phyloP scores from a whole-genome alignment of 768 basidiomycete genomes.

The Termitomyces sp. region DNA sequence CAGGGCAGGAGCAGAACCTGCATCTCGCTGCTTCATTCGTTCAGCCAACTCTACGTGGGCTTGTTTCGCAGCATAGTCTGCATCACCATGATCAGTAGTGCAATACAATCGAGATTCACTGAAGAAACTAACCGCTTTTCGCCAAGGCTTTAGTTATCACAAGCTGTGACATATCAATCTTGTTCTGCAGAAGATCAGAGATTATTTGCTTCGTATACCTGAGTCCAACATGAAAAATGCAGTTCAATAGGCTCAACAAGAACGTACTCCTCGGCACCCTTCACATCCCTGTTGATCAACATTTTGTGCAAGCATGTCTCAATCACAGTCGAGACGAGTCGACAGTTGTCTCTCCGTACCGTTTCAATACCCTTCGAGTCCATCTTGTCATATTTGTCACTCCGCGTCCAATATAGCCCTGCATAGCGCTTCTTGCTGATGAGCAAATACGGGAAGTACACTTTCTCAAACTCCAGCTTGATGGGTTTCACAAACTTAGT shows the following conservation, averaged over 20 bases:
- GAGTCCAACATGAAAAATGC: conserved; percentile 5
- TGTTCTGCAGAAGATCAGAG: conserved; percentile 91
- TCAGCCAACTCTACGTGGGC: conserved; percentile 95
- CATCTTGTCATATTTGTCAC: conserved; percentile 98
- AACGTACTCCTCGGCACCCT: conserved; percentile 83
- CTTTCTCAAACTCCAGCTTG: conserved; percentile 99
- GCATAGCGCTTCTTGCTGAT: conserved; percentile 99
- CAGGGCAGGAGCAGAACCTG: conserved; percentile 94
- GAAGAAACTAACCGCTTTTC: conserved; percentile 58
- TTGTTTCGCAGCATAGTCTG: conserved; percentile 92
- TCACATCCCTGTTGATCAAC: conserved; percentile 92
- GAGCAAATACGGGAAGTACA: conserved; percentile 96
- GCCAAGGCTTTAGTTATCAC: conserved; percentile 97
- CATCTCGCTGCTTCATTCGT: conserved; percentile 94
- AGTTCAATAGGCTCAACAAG: not conserved
- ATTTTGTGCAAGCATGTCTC: conserved; percentile 98
- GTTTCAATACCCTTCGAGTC: conserved; percentile 99
- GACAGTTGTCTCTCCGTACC: conserved; percentile 96
- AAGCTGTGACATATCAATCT: conserved; percentile 97
- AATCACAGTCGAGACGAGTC: conserved; percentile 96
- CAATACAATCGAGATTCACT: not conserved
- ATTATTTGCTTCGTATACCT: conserved; percentile 94
- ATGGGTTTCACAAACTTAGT: conserved; percentile 90
- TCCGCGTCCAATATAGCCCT: conserved; percentile 93
- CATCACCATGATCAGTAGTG: not conserved